These are phyloP conservation scores for Gardenia jasminoides DNA, from an alignment of 257 asterid genomes.

Conservation along the genomic window DNA sequence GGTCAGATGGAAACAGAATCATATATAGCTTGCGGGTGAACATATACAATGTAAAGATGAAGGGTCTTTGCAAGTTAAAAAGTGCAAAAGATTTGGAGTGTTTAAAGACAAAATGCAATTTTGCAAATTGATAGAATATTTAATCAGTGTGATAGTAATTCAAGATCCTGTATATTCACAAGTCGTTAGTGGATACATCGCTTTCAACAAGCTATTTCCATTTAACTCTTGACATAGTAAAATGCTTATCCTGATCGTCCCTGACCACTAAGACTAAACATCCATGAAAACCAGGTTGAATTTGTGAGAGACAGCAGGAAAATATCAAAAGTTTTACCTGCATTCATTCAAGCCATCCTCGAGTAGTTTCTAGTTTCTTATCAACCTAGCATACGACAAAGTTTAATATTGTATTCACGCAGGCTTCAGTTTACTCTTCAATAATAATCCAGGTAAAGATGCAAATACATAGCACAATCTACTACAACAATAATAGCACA, in stretches of 20 bases:
- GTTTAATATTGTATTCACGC: background rate
- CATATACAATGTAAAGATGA: background rate
- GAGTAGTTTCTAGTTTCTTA: background rate
- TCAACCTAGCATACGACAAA: background rate
- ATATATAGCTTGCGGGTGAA: background rate
- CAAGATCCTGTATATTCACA: too few relatives aligned
- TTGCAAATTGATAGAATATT: background rate
- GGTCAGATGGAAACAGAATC: background rate
- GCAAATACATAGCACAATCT: background rate
- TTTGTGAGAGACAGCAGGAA: background rate
- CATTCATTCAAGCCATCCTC: background rate
- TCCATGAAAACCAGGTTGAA: background rate
- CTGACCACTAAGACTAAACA: background rate
- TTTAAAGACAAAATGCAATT: background rate
- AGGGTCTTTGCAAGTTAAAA: background rate
- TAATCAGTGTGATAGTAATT: background rate
- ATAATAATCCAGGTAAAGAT: background rate
- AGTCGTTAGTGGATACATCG: background rate
- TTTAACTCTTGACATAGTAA: background rate
- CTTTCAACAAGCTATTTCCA: background rate
- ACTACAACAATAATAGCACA: background rate
- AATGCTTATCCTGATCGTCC: background rate
- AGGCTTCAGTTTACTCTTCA: background rate
- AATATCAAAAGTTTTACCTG: background rate
- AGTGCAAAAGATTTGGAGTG: background rate